Base-by-base conservation (phyloP, 495 filamentous ascomycete genomes). In the Astrothelium subdiscretum region DNA sequence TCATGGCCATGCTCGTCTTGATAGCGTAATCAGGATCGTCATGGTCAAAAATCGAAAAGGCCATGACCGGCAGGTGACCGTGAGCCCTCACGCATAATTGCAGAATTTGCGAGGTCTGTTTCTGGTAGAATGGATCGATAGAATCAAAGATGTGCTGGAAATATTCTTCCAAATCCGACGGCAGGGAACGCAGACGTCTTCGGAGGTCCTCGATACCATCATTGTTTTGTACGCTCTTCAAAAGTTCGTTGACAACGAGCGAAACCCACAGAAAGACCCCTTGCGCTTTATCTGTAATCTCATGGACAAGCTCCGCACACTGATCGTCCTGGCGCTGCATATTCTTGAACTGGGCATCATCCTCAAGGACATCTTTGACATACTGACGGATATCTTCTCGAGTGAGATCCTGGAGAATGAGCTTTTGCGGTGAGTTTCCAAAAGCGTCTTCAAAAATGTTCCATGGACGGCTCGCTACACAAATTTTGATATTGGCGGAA, bases 401-500 rank as follows among this genome's bases (percentile, higher is more conserved):
- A 0, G 71, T 77, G 2, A 63, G 48, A 59, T 62, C 58, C 59
- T 69, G 62, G 22, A 68, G 42, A 31, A 54, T 59, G 15, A 68
- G 31, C 26, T 51, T 18, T 70, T 63, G 12, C 68, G 40, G 32
- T 31, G 60, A 18, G 4, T 43, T 20, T 0, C 67, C 69, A 44
- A 81, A 80, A 0, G 66, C 68, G 57, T 77, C 68, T 24, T 74
- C 65, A 61, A 83, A 82, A 0, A 69, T 68, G 29, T 72, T 71
- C 75, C 74, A 80, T 0, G 78, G 77, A 0, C 80, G 72, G 62
- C 81, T 83, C 18, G 80, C 78, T 2, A 80, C 62, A 61, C 81
- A 83, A 6, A 77, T 18, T 58, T 81, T 82, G 59, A 81, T 62
- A 61, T 76, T 65, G 0, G 59, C 11, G 15, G 52, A 62, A 5